A percentile compares a stretch with the other conserved stretches of the same genome.
phyloP scores from a whole-genome alignment of 768 basidiomycete species.

The Leucocoprinus birnbaumii region DNA sequence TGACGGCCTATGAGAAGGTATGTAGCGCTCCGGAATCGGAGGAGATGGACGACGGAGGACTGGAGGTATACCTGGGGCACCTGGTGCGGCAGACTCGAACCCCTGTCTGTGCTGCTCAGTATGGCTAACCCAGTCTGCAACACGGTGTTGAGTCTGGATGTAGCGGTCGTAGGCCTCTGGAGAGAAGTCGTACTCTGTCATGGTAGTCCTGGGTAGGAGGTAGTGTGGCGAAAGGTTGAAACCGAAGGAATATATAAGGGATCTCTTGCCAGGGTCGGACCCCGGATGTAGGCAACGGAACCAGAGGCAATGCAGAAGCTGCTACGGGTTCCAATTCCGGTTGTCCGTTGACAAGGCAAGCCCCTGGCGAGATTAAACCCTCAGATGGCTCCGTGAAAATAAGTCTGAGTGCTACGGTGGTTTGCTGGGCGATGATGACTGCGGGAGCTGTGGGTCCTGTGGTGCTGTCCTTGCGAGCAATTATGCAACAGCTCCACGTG shows the following conservation, averaged over 20 bases:
- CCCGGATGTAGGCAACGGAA: not conserved
- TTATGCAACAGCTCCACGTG: not conserved
- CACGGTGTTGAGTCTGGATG: slow-evolving; percentile 42
- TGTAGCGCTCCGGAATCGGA: slow-evolving; percentile 14
- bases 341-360: slow-evolving; percentile 1
- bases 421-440: not conserved
- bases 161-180: slow-evolving; percentile 49
- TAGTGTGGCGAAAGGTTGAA: not conserved
- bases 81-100: slow-evolving; percentile 23
- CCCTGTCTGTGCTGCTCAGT: slow-evolving; percentile 36
- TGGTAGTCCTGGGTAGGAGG: slow-evolving; percentile 18
- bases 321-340: not conserved
- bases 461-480: not conserved
- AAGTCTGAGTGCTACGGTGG: not conserved
- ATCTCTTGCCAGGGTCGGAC: not conserved
- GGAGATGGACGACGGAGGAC: slow-evolving; percentile 12
- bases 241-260: slow-evolving; percentile 3
- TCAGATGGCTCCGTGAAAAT: not conserved
- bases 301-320: not conserved
- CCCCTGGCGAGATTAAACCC: not conserved
- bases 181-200: slow-evolving; percentile 65
- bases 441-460: slow-evolving; percentile 1
- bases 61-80: slow-evolving; percentile 11
- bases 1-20: slow-evolving; percentile 7
- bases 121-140: slow-evolving; percentile 47